phyloP scores from a whole-genome alignment of 495 filamentous ascomycete species.

The Penicillium ochrochloron region DNA sequence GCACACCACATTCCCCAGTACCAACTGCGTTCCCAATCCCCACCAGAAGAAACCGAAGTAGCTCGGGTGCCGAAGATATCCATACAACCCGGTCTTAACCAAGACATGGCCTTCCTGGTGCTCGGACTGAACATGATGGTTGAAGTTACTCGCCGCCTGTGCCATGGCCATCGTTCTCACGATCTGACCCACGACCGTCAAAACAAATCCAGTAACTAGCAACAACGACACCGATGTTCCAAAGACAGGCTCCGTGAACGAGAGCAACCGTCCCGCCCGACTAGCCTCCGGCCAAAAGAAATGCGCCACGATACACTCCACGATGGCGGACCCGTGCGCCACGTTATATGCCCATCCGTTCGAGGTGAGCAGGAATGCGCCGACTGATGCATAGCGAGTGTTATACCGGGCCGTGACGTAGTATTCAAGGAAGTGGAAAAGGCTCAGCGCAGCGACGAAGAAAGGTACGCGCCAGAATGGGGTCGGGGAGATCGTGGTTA shows the following conservation, averaged over 20 bases:
- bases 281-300: slow-evolving; percentile 55
- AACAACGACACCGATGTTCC: slow-evolving; percentile 28
- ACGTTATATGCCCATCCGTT: slow-evolving; percentile 87
- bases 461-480: slow-evolving; percentile 82
- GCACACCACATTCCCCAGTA: slow-evolving; percentile 83
- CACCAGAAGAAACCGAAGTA: slow-evolving; percentile 99
- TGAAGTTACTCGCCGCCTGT: slow-evolving; percentile 89
- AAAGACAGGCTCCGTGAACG: slow-evolving; percentile 22
- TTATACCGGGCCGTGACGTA: slow-evolving; percentile 86
- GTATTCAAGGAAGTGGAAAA: slow-evolving; percentile 97
- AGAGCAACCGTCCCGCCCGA: slow-evolving; percentile 32
- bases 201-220: slow-evolving; percentile 57
- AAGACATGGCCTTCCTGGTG: slow-evolving; percentile 71
- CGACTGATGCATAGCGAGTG: slow-evolving; percentile 67
- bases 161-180: slow-evolving; percentile 81
- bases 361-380: slow-evolving; percentile 79
- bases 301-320: slow-evolving; percentile 69
- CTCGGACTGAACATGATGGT: slow-evolving; percentile 76
- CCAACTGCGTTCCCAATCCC: slow-evolving; percentile 90
- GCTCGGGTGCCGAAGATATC: slow-evolving; percentile 74
- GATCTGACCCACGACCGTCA: slow-evolving; percentile 74
- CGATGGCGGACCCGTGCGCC: slow-evolving; percentile 72
- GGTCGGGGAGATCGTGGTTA: slow-evolving; percentile 35
- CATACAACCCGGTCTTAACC: slow-evolving; percentile 74
- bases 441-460: slow-evolving; percentile 73